phyloP scores from a whole-genome alignment of 73 alveolate genomes.

The Uronychia binucleata region DNA sequence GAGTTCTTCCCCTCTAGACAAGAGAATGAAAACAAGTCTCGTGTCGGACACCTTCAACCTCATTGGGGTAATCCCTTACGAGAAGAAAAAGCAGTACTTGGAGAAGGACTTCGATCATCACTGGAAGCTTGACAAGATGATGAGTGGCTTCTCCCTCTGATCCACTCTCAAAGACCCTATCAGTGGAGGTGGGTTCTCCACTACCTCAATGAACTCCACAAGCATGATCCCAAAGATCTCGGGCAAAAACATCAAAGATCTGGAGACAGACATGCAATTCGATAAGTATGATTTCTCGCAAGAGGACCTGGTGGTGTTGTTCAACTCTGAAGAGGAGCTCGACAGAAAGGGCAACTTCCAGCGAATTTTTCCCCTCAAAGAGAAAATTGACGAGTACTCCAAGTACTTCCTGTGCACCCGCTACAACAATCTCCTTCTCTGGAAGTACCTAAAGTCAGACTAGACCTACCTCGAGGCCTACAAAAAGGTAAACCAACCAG shows the following conservation, averaged over 20 bases:
- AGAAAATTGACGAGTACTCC: conserved; percentile 48
- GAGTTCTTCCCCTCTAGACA: conserved; percentile 82
- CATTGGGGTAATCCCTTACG: neutral
- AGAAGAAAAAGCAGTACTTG: neutral
- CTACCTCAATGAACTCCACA: neutral
- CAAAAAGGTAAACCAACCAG: neutral
- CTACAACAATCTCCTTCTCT: neutral
- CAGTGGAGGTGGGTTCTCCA: neutral
- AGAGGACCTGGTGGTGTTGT: neutral
- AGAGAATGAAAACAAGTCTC: conserved; percentile 80
- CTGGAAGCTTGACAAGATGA: neutral
- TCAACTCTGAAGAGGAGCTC: conserved; percentile 28
- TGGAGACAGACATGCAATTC: neutral
- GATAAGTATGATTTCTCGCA: neutral
- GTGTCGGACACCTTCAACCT: conserved; percentile 80
- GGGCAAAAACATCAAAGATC: neutral
- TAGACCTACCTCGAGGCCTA: neutral
- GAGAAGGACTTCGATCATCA: neutral
- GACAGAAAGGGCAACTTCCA: conserved; percentile 39
- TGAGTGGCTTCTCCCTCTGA: no score
- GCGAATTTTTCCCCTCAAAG: conserved; percentile 58
- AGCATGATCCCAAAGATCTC: neutral
- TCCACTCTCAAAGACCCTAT: no score
- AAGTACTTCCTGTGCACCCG: conserved; percentile 55
- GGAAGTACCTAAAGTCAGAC: neutral